Evolutionary conservation across 2,329 filamentous ascomycete genomes (phyloP).

Genomic region (Parastagonospora avenae): DNA sequence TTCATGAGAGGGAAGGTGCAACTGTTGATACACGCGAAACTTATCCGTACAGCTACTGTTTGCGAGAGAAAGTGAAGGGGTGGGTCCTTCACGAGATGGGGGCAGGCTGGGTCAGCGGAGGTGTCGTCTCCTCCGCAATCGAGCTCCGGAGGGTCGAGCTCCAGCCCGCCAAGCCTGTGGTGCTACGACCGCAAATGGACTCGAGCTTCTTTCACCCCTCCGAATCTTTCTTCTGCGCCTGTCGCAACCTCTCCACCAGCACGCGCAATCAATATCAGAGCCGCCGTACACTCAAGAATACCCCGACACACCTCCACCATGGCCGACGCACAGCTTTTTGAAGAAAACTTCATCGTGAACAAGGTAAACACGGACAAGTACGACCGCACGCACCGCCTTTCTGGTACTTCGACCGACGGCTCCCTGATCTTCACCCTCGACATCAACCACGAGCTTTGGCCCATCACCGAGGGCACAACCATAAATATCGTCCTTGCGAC

Average conservation of each 20-base stretch:
- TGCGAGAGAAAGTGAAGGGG: background rate
- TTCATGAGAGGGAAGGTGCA: background rate
- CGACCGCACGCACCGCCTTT: conserved; percentile 89
- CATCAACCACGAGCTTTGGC: conserved; percentile 92
- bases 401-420: conserved; percentile 76
- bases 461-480: conserved; percentile 73
- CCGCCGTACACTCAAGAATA: background rate
- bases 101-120: background rate
- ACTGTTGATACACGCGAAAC: background rate
- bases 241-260: conserved; percentile 5
- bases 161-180: background rate
- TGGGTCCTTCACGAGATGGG: background rate
- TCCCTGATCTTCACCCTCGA: conserved; percentile 82
- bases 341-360: conserved; percentile 87
- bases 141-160: conserved; percentile 10
- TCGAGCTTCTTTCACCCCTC: conserved; percentile 21
- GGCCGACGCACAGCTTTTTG: conserved; percentile 90
- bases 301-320: conserved; percentile 45
- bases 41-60: background rate
- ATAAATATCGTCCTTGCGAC: conserved; percentile 83
- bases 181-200: conserved; percentile 2
- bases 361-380: conserved; percentile 85
- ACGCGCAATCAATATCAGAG: background rate
- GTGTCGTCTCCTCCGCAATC: background rate
- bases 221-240: conserved; percentile 1